Percentiles rank a stretch among this genome's conserved stretches.
phyloP scores from a whole-genome alignment of 768 basidiomycete genomes.

The Phylloporus arenicola region DNA sequence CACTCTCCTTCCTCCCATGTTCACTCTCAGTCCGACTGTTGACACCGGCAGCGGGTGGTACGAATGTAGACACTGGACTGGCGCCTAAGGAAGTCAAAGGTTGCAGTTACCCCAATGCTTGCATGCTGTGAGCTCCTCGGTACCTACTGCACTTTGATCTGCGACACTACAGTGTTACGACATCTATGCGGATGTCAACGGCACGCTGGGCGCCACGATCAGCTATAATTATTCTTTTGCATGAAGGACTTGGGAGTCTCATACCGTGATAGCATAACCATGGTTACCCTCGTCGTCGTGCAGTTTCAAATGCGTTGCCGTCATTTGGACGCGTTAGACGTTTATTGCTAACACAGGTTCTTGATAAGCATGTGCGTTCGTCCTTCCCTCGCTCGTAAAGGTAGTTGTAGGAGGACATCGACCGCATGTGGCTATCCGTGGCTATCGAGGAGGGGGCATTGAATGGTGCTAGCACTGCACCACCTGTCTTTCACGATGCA shows the following conservation, averaged over 20 bases:
- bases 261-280: neutral
- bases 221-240: neutral
- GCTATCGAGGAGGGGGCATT: no score
- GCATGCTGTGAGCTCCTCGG: slow-evolving; percentile 47
- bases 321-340: no score
- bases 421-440: no score
- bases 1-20: slow-evolving; percentile 52
- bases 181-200: neutral
- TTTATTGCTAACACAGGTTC: no score
- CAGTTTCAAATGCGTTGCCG: neutral
- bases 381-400: no score
- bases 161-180: slow-evolving; percentile 2
- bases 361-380: no score
- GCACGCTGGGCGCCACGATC: slow-evolving; percentile 7
- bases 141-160: slow-evolving; percentile 43
- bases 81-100: slow-evolving; percentile 58
- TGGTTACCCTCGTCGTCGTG: neutral
- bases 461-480: no score
- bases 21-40: slow-evolving; percentile 41
- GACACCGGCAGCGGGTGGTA: slow-evolving; percentile 54
- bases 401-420: no score
- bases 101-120: slow-evolving; percentile 61
- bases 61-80: slow-evolving; percentile 43
- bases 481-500: no score
- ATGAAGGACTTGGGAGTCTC: neutral